Evolutionary conservation across 2,329 filamentous ascomycete genomes (phyloP).

Genomic region (Scedosporium dehoogii): DNA sequence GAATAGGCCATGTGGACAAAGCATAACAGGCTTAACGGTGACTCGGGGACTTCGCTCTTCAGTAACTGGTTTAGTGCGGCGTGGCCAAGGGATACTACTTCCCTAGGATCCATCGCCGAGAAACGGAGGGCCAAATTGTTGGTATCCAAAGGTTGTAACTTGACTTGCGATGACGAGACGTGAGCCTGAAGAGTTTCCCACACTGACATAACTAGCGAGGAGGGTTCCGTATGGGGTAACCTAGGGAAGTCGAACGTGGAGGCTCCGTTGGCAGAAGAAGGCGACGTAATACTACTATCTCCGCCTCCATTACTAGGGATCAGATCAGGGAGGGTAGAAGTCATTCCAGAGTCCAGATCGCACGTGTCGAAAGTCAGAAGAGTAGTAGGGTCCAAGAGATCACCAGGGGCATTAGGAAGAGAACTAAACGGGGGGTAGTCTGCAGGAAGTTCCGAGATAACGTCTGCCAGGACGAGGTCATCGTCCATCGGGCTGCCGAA

Average conservation of each 20-base stretch:
- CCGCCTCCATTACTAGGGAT: neutral
- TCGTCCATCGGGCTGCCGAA: conserved; percentile 1
- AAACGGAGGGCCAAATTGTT: conserved; percentile 34
- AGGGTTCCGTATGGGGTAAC: neutral
- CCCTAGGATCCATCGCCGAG: conserved; percentile 24
- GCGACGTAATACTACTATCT: neutral
- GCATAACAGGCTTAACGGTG: conserved; percentile 36
- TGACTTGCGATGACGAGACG: conserved; percentile 31
- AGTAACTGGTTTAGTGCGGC: conserved; percentile 28
- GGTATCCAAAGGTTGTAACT: conserved; percentile 26
- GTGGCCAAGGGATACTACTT: conserved; percentile 32
- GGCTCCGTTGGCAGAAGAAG: neutral
- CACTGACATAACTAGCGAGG: conserved; percentile 28
- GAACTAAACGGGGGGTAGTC: neutral
- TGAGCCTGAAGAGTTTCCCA: conserved; percentile 38
- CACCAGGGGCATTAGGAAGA: neutral
- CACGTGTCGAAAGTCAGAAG: conserved; percentile 25
- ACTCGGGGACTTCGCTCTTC: conserved; percentile 23
- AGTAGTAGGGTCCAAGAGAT: conserved; percentile 14
- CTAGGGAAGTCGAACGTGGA: neutral
- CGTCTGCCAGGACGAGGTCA: conserved; percentile 1
- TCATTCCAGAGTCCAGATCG: conserved; percentile 23
- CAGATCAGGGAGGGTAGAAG: conserved; percentile 7
- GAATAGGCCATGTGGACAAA: conserved; percentile 43
- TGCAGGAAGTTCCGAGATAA: conserved; percentile 1